Percentiles rank a stretch among this genome's conserved stretches.
phyloP scores from a whole-genome alignment of 1,284 basidiomycete species.

The Heterobasidion annosum region DNA sequence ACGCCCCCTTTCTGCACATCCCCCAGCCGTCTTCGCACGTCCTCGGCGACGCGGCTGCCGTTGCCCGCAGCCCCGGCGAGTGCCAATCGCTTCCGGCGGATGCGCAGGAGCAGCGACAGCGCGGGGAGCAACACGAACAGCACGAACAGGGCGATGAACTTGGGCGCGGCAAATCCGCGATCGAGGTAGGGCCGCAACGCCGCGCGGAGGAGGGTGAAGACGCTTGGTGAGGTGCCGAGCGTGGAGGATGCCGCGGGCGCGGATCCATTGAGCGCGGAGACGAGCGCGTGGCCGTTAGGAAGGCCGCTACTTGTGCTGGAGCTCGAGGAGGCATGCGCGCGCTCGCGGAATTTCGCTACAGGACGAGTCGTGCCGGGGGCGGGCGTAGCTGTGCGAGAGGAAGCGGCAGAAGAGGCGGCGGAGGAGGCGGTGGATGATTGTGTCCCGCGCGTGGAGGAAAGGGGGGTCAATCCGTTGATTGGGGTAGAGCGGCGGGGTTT shows the following conservation, averaged over 20 bases:
- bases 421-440: conserved; percentile 1
- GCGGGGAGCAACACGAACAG: conserved; percentile 55
- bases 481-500: conserved; percentile 1
- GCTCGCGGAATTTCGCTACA: conserved; percentile 16
- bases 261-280: not conserved
- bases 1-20: conserved; percentile 26
- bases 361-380: conserved; percentile 38
- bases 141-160: conserved; percentile 34
- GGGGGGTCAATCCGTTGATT: conserved; percentile 8
- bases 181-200: conserved; percentile 18
- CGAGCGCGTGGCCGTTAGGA: conserved; percentile 4
- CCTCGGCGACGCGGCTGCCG: conserved; percentile 35
- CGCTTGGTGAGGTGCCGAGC: conserved; percentile 6
- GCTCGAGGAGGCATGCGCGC: not conserved
- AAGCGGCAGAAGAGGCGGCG: conserved; percentile 9
- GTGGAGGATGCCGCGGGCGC: conserved; percentile 4
- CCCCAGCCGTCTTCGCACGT: conserved; percentile 47
- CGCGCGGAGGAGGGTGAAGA: conserved; percentile 14
- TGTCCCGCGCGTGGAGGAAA: conserved; percentile 11
- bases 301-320: not conserved
- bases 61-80: conserved; percentile 7
- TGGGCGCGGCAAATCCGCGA: conserved; percentile 9
- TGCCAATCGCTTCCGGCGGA: conserved; percentile 29
- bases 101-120: conserved; percentile 45
- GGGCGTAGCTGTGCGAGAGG: conserved; percentile 24